These are phyloP conservation scores for Sarcodon aspratus DNA, from an alignment of 768 basidiomycete genomes.

Conservation along the genomic window DNA sequence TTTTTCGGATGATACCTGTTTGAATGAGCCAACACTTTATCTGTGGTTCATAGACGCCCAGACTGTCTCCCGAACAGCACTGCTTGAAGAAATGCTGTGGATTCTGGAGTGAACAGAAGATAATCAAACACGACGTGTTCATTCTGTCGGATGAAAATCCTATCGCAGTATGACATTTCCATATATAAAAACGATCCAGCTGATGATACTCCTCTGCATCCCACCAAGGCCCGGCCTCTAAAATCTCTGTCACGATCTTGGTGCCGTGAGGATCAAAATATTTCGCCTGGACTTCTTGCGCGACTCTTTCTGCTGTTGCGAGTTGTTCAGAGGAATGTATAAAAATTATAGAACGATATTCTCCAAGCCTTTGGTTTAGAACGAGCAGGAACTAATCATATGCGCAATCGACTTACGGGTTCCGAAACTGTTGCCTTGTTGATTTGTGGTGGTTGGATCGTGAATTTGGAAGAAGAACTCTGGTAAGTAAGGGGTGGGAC, in stretches of 20 bases:
- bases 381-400: neutral
- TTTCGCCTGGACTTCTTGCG: conserved; percentile 65
- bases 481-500: conserved; percentile 10
- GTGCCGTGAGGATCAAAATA: conserved; percentile 54
- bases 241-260: conserved; percentile 66
- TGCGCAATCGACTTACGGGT: conserved; percentile 41
- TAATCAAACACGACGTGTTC: too few relatives aligned
- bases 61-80: too few relatives aligned
- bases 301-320: conserved; percentile 57
- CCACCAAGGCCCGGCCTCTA: conserved; percentile 59
- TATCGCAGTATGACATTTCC: too few relatives aligned
- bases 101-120: too few relatives aligned
- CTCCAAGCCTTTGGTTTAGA: conserved; percentile 22
- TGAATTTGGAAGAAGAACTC: conserved; percentile 90
- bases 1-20: too few relatives aligned
- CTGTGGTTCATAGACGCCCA: too few relatives aligned
- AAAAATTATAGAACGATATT: conserved; percentile 88
- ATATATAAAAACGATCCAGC: too few relatives aligned
- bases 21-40: too few relatives aligned
- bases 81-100: too few relatives aligned
- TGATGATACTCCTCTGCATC: conserved; percentile 72
- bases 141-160: too few relatives aligned
- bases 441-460: conserved; percentile 70
- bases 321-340: conserved; percentile 58
- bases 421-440: conserved; percentile 63